Conservation (phyloP, 768 basidiomycete species). For the Sarcomyxa edulis region DNA sequence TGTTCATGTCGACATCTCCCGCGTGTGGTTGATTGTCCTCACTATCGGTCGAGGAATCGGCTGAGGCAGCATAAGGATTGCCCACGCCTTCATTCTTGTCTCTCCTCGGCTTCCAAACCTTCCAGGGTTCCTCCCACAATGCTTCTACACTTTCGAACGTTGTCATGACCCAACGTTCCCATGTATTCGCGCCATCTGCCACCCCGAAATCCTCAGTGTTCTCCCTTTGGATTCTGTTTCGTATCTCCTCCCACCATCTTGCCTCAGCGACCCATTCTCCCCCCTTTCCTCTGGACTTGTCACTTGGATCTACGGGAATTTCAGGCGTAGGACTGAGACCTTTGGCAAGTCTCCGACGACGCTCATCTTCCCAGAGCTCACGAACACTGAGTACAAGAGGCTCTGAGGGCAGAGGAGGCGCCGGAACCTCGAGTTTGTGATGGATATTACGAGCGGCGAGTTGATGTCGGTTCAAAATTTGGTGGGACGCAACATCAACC, state of each 20-base stretch:
- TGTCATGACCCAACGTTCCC: slow-evolving; percentile 79
- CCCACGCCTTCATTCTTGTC: slow-evolving; percentile 3
- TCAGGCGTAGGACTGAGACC: slow-evolving; percentile 73
- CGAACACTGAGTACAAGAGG: slow-evolving; percentile 84
- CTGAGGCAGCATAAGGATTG: slow-evolving; percentile 5
- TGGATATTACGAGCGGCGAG: slow-evolving; percentile 57
- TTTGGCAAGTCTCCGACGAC: slow-evolving; percentile 57
- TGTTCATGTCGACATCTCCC: slow-evolving; percentile 49
- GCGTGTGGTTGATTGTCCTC: slow-evolving; percentile 20
- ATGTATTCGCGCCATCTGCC: slow-evolving; percentile 20
- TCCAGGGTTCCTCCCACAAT: slow-evolving; percentile 67
- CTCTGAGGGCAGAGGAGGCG: slow-evolving; percentile 45
- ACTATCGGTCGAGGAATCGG: slow-evolving; percentile 5
- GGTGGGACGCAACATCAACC: slow-evolving; percentile 74
- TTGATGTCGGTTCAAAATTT: slow-evolving; percentile 79
- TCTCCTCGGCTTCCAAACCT: slow-evolving; percentile 47
- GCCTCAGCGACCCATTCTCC: slow-evolving; percentile 70
- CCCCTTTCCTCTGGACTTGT: slow-evolving; percentile 49
- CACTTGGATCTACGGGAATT: slow-evolving; percentile 67
- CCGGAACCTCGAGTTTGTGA: slow-evolving; percentile 67
- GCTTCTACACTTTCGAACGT: slow-evolving; percentile 88
- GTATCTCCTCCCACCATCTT: slow-evolving; percentile 72
- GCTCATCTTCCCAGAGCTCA: slow-evolving; percentile 96
- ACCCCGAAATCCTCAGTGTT: slow-evolving; percentile 16
- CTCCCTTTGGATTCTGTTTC: slow-evolving; percentile 51